Conservation (phyloP, 2,329 filamentous ascomycete species). For the Claviceps sp. region DNA sequence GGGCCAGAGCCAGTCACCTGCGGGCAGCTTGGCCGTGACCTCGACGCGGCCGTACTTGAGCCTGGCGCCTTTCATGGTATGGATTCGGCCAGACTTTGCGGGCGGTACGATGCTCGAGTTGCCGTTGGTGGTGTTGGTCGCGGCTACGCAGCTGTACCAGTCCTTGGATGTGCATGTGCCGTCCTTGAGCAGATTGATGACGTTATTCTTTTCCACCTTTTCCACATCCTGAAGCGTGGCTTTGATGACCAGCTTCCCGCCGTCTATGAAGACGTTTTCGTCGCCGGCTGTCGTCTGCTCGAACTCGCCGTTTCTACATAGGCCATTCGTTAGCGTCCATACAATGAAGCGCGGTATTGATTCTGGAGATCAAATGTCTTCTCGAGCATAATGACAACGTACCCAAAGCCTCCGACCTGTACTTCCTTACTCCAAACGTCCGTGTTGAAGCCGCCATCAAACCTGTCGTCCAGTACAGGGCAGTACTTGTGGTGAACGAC, state of each 20-base stretch:
- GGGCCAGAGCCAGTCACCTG: constrained; percentile 27
- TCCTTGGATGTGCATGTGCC: constrained; percentile 53
- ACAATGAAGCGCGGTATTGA: neutral
- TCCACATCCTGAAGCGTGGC: constrained; percentile 61
- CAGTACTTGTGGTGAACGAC: constrained; percentile 68
- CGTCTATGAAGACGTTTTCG: constrained; percentile 61
- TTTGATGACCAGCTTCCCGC: constrained; percentile 59
- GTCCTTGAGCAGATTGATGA: constrained; percentile 53
- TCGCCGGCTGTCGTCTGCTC: constrained; percentile 58
- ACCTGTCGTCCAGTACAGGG: constrained; percentile 52
- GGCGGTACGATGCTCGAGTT: constrained; percentile 68
- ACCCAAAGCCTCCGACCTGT: constrained; percentile 65
- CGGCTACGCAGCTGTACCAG: constrained; percentile 47
- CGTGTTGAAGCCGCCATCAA: constrained; percentile 42
- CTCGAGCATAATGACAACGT: constrained; percentile 19
- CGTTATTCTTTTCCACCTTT: constrained; percentile 50
- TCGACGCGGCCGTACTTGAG: constrained; percentile 77
- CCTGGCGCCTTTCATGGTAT: constrained; percentile 53
- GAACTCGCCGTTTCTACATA: constrained; percentile 62
- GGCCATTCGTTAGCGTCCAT: neutral
- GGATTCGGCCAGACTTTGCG: constrained; percentile 64
- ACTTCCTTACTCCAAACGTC: constrained; percentile 63
- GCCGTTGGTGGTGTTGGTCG: constrained; percentile 56
- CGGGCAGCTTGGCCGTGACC: constrained; percentile 61
- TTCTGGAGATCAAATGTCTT: no score